A percentile compares a stretch with the other conserved stretches of the same genome.
Conservation (phyloP, 1,284 basidiomycete species). For the Malassezia japonica region DNA sequence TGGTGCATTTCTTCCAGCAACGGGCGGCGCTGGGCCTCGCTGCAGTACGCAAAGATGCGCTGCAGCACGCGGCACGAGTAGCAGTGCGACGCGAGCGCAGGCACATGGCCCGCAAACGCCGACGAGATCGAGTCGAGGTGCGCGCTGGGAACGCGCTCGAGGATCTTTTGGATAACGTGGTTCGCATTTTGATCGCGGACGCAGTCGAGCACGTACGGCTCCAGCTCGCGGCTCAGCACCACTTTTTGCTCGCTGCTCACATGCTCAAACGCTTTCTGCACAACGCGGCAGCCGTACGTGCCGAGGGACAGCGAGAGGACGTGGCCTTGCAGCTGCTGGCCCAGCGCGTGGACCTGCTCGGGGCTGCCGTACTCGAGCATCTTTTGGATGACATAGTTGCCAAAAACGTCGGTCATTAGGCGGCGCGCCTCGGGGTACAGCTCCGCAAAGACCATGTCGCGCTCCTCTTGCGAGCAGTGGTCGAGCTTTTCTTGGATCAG, state of each 20-base stretch:
- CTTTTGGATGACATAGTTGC: conserved; percentile 92
- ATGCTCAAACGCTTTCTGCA: conserved; percentile 57
- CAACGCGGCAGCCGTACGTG: conserved; percentile 76
- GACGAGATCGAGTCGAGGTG: conserved; percentile 64
- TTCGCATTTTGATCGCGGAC: conserved; percentile 91
- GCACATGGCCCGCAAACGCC: conserved; percentile 72
- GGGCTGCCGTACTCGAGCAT: conserved; percentile 80
- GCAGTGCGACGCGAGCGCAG: conserved; percentile 73
- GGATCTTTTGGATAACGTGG: conserved; percentile 60
- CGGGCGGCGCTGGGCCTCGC: conserved; percentile 56
- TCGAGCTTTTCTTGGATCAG: conserved; percentile 47
- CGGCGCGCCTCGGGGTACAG: conserved; percentile 70
- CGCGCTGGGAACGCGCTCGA: conserved; percentile 55
- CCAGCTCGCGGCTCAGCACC: conserved; percentile 57
- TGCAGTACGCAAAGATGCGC: conserved; percentile 69
- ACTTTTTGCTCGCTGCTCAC: conserved; percentile 20
- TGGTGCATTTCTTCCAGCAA: conserved; percentile 77
- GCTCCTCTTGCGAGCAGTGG: conserved; percentile 59
- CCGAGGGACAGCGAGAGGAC: conserved; percentile 71
- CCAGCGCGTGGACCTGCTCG: conserved; percentile 58
- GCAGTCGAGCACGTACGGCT: conserved; percentile 70
- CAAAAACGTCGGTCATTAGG: conserved; percentile 88
- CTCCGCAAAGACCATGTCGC: conserved; percentile 68
- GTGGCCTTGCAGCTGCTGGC: conserved; percentile 68
- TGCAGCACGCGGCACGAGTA: conserved; percentile 94